Evolutionary conservation across 2,329 filamentous ascomycete genomes (phyloP).

Genomic region (Talaromyces funiculosus): DNA sequence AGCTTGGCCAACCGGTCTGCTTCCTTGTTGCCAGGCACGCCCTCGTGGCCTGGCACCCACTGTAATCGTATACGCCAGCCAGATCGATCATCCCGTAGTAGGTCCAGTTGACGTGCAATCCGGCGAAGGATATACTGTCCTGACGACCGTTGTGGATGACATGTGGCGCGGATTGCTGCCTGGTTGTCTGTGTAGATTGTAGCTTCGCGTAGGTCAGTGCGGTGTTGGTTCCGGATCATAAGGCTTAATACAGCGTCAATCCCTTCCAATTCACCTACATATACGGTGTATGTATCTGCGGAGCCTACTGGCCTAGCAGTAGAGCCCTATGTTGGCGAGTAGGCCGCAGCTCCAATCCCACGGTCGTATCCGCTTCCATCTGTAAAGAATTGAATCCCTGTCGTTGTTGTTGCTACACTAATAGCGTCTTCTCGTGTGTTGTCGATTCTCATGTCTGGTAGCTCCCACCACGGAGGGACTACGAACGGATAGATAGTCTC

Average conservation of each 20-base stretch:
- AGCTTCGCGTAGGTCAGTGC: background rate
- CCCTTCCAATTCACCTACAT: background rate
- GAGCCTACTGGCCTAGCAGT: background rate
- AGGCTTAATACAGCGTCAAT: background rate
- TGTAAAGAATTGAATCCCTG: background rate
- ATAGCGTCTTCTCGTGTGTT: background rate
- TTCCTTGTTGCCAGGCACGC: background rate
- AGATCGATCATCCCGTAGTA: background rate
- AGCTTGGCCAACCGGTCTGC: background rate
- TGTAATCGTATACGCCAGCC: background rate
- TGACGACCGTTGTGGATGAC: slow-evolving; percentile 22
- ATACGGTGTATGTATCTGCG: background rate
- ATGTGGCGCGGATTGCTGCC: slow-evolving; percentile 26
- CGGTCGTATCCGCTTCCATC: background rate
- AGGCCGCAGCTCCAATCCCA: background rate
- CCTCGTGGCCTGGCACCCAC: background rate
- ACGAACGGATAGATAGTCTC: background rate
- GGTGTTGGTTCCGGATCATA: background rate
- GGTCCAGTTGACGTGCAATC: background rate
- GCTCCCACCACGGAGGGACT: background rate
- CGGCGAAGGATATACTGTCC: slow-evolving; percentile 20
- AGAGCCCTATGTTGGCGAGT: background rate
- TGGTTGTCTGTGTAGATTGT: slow-evolving; percentile 29
- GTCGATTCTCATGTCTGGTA: background rate
- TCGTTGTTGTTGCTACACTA: background rate